Conservation (phyloP, 805 yeast species). For the Lachancea lanzarotensis region DNA sequence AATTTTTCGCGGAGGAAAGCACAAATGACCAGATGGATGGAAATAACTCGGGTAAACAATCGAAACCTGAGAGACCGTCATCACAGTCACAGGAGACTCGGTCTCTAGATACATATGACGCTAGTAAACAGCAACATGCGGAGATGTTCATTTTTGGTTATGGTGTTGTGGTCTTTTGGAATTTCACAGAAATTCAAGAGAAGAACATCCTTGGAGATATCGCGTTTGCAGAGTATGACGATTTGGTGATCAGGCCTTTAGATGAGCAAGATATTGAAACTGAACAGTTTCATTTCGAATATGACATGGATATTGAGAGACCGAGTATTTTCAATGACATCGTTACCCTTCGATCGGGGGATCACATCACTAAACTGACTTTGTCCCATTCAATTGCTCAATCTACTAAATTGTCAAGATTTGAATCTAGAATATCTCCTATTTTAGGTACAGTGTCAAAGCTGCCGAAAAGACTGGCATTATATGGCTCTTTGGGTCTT, state of each 20-base stretch:
- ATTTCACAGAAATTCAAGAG: constrained; percentile 86
- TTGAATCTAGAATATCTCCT: constrained; percentile 86
- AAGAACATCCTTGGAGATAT: constrained; percentile 90
- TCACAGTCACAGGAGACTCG: constrained; percentile 13
- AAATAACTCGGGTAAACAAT: constrained; percentile 16
- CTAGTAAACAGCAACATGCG: constrained; percentile 44
- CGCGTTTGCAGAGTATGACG: constrained; percentile 45
- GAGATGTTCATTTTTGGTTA: constrained; percentile 86
- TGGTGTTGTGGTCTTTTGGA: constrained; percentile 98
- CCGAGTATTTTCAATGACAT: constrained; percentile 87
- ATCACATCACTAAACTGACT: constrained; percentile 85
- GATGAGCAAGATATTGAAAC: constrained; percentile 88
- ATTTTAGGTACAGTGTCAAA: constrained; percentile 79
- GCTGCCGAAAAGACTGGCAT: constrained; percentile 81
- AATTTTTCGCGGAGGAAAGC: constrained; percentile 57
- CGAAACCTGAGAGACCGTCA: background rate
- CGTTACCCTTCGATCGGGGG: constrained; percentile 85
- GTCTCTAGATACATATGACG: constrained; percentile 7
- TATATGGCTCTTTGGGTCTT: constrained; percentile 82
- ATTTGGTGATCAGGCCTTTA: constrained; percentile 62
- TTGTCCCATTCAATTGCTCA: constrained; percentile 97
- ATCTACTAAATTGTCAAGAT: constrained; percentile 82
- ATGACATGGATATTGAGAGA: constrained; percentile 50
- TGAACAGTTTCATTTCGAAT: constrained; percentile 55
- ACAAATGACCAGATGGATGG: background rate